Conservation (phyloP, 129 eudicot species). For the Chrysanthemum makinoi region DNA sequence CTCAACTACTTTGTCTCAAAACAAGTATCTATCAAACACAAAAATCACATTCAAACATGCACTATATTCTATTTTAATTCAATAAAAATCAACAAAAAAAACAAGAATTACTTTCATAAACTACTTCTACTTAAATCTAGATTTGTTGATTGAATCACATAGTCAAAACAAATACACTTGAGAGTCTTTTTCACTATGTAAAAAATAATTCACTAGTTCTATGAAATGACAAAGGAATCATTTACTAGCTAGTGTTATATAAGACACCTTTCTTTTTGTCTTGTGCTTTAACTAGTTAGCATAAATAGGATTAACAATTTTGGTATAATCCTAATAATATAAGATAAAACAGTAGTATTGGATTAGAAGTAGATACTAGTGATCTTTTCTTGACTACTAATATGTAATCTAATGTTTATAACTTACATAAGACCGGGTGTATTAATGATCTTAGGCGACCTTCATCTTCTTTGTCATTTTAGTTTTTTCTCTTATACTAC, state of each 20-base stretch:
- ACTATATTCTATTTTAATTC: not conserved
- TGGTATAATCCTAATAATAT: too few relatives aligned
- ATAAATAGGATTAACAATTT: not conserved
- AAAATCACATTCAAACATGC: slow-evolving; percentile 18
- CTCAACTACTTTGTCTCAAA: slow-evolving; percentile 29
- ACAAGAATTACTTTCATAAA: not conserved
- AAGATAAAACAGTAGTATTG: not conserved
- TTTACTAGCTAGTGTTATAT: slow-evolving; percentile 4
- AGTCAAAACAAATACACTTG: not conserved
- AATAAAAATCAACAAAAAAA: too few relatives aligned
- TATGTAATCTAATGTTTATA: too few relatives aligned
- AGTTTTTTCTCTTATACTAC: too few relatives aligned
- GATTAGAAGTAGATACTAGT: not conserved
- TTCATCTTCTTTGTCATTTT: too few relatives aligned
- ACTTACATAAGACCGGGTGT: too few relatives aligned
- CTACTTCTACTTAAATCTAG: not conserved
- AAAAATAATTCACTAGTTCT: slow-evolving; percentile 5
- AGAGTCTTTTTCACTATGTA: slow-evolving; percentile 11
- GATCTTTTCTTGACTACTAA: not conserved
- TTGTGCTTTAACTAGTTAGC: not conserved
- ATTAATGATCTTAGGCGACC: too few relatives aligned
- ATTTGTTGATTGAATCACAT: not conserved
- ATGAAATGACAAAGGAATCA: not conserved
- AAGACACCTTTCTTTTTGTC: slow-evolving; percentile 22
- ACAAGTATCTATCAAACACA: slow-evolving; percentile 8